Evolutionary conservation across 345 rosid genomes (phyloP), one percentile per base, ranked within the genome.

Genomic region (Aquilaria malaccensis): DNA sequence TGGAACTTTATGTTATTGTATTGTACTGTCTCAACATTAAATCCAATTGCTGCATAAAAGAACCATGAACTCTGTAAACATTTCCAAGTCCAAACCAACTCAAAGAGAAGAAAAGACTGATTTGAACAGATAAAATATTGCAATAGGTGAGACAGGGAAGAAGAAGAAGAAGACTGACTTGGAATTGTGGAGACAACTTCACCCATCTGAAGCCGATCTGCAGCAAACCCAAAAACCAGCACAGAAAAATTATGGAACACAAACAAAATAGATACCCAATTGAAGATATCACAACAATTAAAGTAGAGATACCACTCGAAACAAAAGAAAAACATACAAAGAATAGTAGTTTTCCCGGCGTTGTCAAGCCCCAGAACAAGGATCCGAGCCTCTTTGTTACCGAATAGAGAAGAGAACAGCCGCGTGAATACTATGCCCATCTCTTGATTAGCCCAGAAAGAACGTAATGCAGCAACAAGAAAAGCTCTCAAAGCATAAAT

Each of bases 171-270:
- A 63, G 22, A 82, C 91, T 61, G 61, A 92, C 98, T 92, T 57
- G 98, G 98, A 75, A 92, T 92, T 50, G 97, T 92, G 29, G 98
- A 89, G 50, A 92, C 97, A 59, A 92, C 97, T 78, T 92, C 98
- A 10, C 98, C 98, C 96, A 92, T 92, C 85, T 92, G 97, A 74
- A 89, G 86, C 79, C 97, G 91, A 92, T 88, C 98, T 88, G 85
- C 14, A 59, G 22, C 29, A 63, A 63, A 51, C 33, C 13, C 30
- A 62, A 67, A 37, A 14, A 55, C 13, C 50, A 55, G 15, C 56
- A 66, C 37, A 41, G 7, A 56, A 52, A 64, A 55, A 68, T 13
- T 43, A 62, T 11, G 13, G 56, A 51, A 67, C 53, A 51, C 12
- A 7, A 67, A 13, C 30, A 31, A 29, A 47, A 43, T 33, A 67